phyloP scores from a whole-genome alignment of 2,329 filamentous ascomycete species.

The Ceratocystis harringtonii region DNA sequence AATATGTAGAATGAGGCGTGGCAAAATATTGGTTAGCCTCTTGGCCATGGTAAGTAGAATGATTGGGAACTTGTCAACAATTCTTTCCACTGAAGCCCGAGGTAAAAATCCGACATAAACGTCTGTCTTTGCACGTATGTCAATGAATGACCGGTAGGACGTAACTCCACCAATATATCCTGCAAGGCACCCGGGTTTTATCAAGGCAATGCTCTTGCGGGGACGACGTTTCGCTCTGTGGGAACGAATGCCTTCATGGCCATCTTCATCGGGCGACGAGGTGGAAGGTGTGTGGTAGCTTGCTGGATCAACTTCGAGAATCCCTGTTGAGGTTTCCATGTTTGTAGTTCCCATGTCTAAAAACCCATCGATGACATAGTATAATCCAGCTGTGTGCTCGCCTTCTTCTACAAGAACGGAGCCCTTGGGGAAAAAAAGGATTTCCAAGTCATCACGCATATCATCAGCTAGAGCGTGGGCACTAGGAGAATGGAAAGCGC shows the following conservation, averaged over 20 bases:
- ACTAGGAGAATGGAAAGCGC: constrained; percentile 45
- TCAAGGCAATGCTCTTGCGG: constrained; percentile 65
- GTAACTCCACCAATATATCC: constrained; percentile 92
- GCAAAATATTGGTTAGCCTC: constrained; percentile 73
- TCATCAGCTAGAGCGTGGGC: constrained; percentile 57
- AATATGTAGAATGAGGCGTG: constrained; percentile 82
- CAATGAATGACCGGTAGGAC: constrained; percentile 89
- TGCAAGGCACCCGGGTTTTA: constrained; percentile 86
- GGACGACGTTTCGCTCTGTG: constrained; percentile 34
- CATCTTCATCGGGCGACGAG: neutral
- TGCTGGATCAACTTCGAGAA: constrained; percentile 17
- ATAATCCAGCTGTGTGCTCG: constrained; percentile 87
- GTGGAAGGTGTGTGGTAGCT: constrained; percentile 9
- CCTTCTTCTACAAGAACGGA: constrained; percentile 92
- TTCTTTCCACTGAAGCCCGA: constrained; percentile 68
- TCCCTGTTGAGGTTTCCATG: constrained; percentile 9
- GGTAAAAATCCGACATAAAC: constrained; percentile 95
- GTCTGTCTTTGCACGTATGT: constrained; percentile 93
- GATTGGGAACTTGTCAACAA: constrained; percentile 84
- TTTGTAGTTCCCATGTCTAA: constrained; percentile 50
- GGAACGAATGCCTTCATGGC: constrained; percentile 21
- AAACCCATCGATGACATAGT: constrained; percentile 96
- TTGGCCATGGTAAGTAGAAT: constrained; percentile 94
- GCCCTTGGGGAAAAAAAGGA: constrained; percentile 91
- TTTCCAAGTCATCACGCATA: constrained; percentile 82